A percentile compares a stretch with the other conserved stretches of the same genome.
phyloP scores from a whole-genome alignment of 345 rosid species.

The Melastoma malabathricum region DNA sequence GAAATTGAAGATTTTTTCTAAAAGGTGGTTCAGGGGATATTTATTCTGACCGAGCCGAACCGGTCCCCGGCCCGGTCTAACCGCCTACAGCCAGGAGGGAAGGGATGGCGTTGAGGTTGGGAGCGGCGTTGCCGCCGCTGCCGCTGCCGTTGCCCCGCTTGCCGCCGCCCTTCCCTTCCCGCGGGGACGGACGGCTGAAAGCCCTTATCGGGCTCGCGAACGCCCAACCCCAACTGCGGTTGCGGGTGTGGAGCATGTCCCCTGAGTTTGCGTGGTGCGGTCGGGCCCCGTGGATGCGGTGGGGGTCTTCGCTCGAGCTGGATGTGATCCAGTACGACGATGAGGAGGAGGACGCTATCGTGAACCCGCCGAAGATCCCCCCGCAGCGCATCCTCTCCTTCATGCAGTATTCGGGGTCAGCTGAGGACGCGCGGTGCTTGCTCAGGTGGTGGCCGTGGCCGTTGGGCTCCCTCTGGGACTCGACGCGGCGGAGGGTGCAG shows the following conservation, averaged over 20 bases:
- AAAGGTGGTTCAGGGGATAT: no score
- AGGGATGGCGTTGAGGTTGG: slow-evolving; percentile 58
- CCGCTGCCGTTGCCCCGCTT: not conserved
- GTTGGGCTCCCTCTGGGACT: slow-evolving; percentile 87
- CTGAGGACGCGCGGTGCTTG: slow-evolving; percentile 1
- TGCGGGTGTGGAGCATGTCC: not conserved
- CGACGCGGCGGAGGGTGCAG: slow-evolving; percentile 86
- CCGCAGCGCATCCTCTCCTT: slow-evolving; percentile 83
- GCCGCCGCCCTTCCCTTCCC: slow-evolving; percentile 31
- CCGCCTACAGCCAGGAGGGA: slow-evolving; percentile 54
- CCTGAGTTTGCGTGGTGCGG: no score
- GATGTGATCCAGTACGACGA: slow-evolving; percentile 48
- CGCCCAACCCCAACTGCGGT: slow-evolving; percentile 84
- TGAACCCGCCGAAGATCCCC: slow-evolving; percentile 91
- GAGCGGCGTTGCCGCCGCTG: slow-evolving; percentile 15
- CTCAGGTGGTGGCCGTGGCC: slow-evolving; percentile 8
- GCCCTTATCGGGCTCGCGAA: slow-evolving; percentile 97
- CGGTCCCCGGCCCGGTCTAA: slow-evolving; percentile 7
- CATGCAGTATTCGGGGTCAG: slow-evolving; percentile 12
- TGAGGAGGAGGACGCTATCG: slow-evolving; percentile 62
- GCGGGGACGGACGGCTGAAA: slow-evolving; percentile 33
- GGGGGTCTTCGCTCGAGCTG: slow-evolving; percentile 9
- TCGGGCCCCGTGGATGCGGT: no score
- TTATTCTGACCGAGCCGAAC: no score
- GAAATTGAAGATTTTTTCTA: no score